Percentiles rank a stretch among this genome's conserved stretches.
Conservation (phyloP, 345 rosid genomes). For the Lepidium africanum region DNA sequence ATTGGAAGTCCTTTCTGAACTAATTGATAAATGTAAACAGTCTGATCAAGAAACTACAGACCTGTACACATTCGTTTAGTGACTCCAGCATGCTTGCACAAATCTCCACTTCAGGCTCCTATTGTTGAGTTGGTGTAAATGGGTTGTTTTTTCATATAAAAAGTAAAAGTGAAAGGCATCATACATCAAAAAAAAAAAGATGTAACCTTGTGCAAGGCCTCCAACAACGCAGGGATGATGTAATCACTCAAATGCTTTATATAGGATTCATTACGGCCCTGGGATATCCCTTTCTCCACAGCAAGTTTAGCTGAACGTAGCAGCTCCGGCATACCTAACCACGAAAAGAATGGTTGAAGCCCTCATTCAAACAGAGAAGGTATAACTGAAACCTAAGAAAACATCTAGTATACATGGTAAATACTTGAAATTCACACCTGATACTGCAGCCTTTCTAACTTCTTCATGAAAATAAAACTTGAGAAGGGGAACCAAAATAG, state of each 20-base stretch:
- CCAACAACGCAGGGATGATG: constrained; percentile 56
- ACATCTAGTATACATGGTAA: neutral
- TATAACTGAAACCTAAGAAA: neutral
- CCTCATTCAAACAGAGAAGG: neutral
- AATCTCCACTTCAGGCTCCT: constrained; percentile 72
- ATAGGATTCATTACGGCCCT: constrained; percentile 54
- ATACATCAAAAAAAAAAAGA: neutral
- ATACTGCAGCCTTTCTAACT: constrained; percentile 75
- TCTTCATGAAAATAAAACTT: constrained; percentile 74
- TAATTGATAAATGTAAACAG: neutral
- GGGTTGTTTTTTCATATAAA: neutral
- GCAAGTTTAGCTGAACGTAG: constrained; percentile 58
- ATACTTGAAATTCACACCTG: constrained; percentile 34
- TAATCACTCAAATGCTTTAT: constrained; percentile 57
- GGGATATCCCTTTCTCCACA: constrained; percentile 55
- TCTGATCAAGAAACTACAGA: constrained; percentile 13
- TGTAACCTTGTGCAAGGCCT: constrained; percentile 61
- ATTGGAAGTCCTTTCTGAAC: neutral
- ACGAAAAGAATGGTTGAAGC: neutral
- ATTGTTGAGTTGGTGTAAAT: constrained; percentile 1
- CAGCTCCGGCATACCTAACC: constrained; percentile 64
- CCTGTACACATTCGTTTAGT: constrained; percentile 66
- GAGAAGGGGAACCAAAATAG: constrained; percentile 61
- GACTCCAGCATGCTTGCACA: constrained; percentile 67
- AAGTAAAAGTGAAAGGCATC: neutral